Percentiles rank a stretch among this genome's conserved stretches.
Evolutionary conservation across 306 rosid species (phyloP).

Genomic region (Gynostemma pentaphyllum): DNA sequence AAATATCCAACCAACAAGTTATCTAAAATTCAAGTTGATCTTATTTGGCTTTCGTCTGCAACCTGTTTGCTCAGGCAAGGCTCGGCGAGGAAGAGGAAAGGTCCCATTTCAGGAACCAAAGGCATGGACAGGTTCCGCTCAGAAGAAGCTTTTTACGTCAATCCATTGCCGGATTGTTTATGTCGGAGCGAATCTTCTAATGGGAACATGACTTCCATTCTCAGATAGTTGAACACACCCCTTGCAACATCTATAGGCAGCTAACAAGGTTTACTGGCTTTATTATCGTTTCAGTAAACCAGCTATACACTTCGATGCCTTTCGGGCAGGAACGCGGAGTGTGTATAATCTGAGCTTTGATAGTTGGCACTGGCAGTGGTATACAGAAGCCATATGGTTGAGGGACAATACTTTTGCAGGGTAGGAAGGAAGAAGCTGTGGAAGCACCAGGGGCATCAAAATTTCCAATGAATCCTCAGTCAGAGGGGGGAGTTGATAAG

Average conservation of each 20-base stretch:
- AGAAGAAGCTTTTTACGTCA: conserved; percentile 85
- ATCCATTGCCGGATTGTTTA: conserved; percentile 87
- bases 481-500: too few relatives aligned
- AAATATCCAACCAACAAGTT: neutral
- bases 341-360: conserved; percentile 1
- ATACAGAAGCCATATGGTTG: neutral
- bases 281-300: neutral
- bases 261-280: neutral
- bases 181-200: conserved; percentile 43
- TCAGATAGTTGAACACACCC: neutral
- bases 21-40: neutral
- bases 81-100: conserved; percentile 77
- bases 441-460: neutral
- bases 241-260: neutral
- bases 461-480: too few relatives aligned
- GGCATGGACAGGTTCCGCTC: conserved; percentile 91
- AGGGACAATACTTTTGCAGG: neutral
- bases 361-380: neutral
- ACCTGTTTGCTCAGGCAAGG: conserved; percentile 54
- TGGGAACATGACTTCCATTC: conserved; percentile 10
- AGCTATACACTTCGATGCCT: neutral
- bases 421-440: neutral
- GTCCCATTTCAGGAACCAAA: conserved; percentile 82
- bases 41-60: neutral
- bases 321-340: neutral